Evolutionary conservation across 371 early-diverging fungal species (phyloP).

Genomic region (Rhizopus stolonifer): DNA sequence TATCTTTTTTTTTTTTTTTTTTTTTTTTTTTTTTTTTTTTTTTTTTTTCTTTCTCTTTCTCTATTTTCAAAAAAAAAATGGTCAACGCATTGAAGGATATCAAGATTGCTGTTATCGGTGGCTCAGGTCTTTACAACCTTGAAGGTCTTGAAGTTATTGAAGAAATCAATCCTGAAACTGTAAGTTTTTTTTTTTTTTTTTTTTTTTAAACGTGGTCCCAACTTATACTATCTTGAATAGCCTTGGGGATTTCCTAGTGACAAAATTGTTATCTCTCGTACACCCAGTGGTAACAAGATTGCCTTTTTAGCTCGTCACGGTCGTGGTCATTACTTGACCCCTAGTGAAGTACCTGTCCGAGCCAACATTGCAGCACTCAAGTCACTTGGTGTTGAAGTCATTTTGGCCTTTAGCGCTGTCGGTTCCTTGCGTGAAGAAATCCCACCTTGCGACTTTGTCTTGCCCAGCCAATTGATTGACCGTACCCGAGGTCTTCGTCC

Average conservation of each 20-base stretch:
- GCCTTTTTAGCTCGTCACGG: conserved; percentile 98
- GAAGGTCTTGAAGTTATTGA: conserved; percentile 82
- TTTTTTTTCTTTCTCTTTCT: too few relatives aligned
- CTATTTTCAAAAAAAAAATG: conserved; percentile 15
- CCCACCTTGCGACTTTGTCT: conserved; percentile 90
- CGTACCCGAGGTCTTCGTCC: conserved; percentile 91
- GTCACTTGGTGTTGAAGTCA: conserved; percentile 86
- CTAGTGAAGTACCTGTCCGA: conserved; percentile 90
- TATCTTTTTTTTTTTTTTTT: neutral
- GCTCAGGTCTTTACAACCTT: conserved; percentile 92
- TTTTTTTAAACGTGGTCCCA: neutral
- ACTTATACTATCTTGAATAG: conserved; percentile 37
- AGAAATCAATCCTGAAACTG: conserved; percentile 85
- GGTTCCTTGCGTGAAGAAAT: conserved; percentile 94
- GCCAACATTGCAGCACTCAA: conserved; percentile 98
- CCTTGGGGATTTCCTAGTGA: conserved; percentile 93
- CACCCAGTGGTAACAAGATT: conserved; percentile 76
- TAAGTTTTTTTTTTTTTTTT: conserved; percentile 29
- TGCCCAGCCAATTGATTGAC: conserved; percentile 93
- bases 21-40: neutral
- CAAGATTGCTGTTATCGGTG: conserved; percentile 92
- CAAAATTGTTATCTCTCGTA: conserved; percentile 70
- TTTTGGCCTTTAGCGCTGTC: conserved; percentile 94
- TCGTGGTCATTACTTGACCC: conserved; percentile 80
- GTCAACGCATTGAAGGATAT: conserved; percentile 48